Evolutionary conservation across 345 rosid genomes (phyloP), one percentile per base, ranked within the genome.

Genomic region (Lepidium didymum): DNA sequence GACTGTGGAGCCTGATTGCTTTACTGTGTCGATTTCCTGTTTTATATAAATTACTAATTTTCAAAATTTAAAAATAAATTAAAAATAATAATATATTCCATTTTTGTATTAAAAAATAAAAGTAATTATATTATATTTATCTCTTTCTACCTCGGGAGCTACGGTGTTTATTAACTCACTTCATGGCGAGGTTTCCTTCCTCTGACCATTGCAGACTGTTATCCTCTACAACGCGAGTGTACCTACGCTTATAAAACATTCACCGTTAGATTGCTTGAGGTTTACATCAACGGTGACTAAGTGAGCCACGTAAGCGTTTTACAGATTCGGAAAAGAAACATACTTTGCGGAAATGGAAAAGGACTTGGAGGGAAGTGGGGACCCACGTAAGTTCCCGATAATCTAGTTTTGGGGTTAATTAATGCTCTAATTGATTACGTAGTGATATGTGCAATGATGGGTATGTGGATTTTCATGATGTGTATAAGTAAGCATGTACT

Each of bases 1-100:
- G 75, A 82, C 79, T 68, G 69, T 77, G 86, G 84, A 78, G 82
- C 70, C 47, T 53, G 70, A 73, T 45, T 78, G 67, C 64, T 80
- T 79, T 56, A 74, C 83, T 49, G 71, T 70, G 75, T 58, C 34
- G 3, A 34, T 43, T 55, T 52, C 31, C 15, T 35, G 4, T 69
- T 69, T 50, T 70, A 49, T 54, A 69, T 34, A 11, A 40, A 16
- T 56, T 36, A n/a, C 35, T 56, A 45, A 36, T 18, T 14, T 18
- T 3, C 5, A 4, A 18, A 18, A 33, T 13, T 10, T 60, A 13
- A 3, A 25, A 58, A 47, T 15, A 19, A 6, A 18, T 10, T 29
- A 5, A 5, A 6, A 36, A 53, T 7, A 41, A 6, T 43, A 42
- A 6, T 11, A 50, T 6, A 1, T 29, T 54, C 10, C 2, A 8